Conservation (phyloP, 1,284 basidiomycete species). For the Marasmius fiardii region DNA sequence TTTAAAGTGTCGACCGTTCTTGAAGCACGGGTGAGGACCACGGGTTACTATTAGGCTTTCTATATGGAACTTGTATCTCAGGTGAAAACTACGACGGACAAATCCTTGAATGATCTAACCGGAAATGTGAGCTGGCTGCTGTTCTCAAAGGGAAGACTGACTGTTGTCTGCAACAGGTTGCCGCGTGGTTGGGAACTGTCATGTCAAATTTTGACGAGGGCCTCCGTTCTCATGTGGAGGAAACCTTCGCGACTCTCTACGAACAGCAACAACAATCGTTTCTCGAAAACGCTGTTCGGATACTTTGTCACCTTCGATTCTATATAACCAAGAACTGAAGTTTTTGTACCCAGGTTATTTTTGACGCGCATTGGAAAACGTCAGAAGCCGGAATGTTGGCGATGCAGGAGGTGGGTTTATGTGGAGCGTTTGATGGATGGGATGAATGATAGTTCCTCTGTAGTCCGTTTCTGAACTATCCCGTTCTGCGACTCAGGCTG, state of each 20-base stretch:
- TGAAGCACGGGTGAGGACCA: too few relatives aligned
- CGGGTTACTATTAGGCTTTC: too few relatives aligned
- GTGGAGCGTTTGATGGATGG: not conserved
- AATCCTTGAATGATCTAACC: too few relatives aligned
- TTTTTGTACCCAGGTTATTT: not conserved
- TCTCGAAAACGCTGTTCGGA: conserved; percentile 1
- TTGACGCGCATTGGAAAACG: conserved; percentile 7
- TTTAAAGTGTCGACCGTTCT: not conserved
- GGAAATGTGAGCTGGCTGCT: not conserved
- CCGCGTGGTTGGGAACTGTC: not conserved
- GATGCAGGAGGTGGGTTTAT: conserved; percentile 8
- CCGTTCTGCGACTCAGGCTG: not conserved
- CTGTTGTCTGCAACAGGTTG: not conserved
- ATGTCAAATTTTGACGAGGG: not conserved
- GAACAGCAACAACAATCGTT: conserved; percentile 1
- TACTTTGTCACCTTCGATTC: not conserved
- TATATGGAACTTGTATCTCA: too few relatives aligned
- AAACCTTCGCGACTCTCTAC: not conserved
- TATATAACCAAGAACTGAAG: not conserved
- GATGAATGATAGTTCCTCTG: not conserved
- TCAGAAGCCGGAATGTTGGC: conserved; percentile 7
- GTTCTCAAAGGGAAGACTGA: not conserved
- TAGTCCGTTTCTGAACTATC: conserved; percentile 9
- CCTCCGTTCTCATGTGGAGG: conserved; percentile 1
- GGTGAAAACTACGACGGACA: too few relatives aligned